Base-by-base conservation (phyloP, 305 asterid genomes). In the Fraxinus floribunda region DNA sequence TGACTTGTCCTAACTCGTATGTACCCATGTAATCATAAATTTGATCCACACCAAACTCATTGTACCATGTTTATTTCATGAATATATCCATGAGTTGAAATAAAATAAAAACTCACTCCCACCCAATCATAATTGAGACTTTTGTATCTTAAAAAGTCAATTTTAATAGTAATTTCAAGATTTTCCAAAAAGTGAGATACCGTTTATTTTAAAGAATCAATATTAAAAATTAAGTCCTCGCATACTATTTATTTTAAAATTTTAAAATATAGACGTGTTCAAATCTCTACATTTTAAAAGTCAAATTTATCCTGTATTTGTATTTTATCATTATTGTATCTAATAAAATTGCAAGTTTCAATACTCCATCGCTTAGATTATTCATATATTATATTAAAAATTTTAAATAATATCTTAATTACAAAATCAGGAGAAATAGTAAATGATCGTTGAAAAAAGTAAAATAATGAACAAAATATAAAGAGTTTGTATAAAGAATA, bases 11-110 rank as follows among this genome's bases (percentile, higher is more conserved):
- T 7, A 80, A 70, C 75, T 26, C 39, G 41, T 70, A 70, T 70
- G 24, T 70, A 34, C 44, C 36, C 38, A 35, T 30, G 75, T 80
- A 32, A 83, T 86, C 39, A 60, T 77, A 44, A 77, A 72, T 73
- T 77, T 77, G 75, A 83, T 83, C 77, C 83, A 83, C 80, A 80
- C 77, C 78, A 77, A 60, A 80, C 74, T 83, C 84, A 80, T 77
- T 77, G 83, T 74, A 78, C 86, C 85, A 85, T 80, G 83, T 86
- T 80, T 81, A 49, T 74, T 70, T 22, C 89, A 74, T 78, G 68
- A 75, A 68, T 7, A 71, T 71, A 55, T 74, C 49, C 82, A 39
- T 18, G 55, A 18, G 16, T 29, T 79, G 35, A 35, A 60, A n/a
- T 79, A 64, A 78, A 80, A 72, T 22, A 22, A 68, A 29, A 68